A percentile compares a stretch with the other conserved stretches of the same genome.
phyloP scores from a whole-genome alignment of 345 rosid genomes.

The Citropsis articulata region DNA sequence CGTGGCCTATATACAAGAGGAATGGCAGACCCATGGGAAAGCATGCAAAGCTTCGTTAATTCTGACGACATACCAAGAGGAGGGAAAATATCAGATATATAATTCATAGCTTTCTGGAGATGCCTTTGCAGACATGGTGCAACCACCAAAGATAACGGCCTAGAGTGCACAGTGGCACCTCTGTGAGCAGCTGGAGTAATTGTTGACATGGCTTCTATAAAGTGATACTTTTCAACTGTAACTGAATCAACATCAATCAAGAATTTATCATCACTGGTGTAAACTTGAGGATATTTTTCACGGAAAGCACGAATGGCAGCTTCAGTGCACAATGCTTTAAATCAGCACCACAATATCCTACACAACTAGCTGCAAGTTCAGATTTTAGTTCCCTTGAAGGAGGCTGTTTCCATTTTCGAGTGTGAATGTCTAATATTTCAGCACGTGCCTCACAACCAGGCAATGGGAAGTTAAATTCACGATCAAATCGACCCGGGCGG shows the following conservation, averaged over 20 bases:
- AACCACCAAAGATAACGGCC: conserved; percentile 94
- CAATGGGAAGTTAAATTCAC: conserved; percentile 95
- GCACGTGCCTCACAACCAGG: conserved; percentile 99
- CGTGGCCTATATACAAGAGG: conserved; percentile 98
- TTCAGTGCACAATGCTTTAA: conserved; percentile 94
- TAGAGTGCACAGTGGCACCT: conserved; percentile 91
- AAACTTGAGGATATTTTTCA: conserved; percentile 98
- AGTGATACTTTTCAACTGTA: conserved; percentile 83
- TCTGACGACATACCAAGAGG: conserved; percentile 68
- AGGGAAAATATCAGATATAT: conserved; percentile 72
- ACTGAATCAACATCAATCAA: conserved; percentile 92
- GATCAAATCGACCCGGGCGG: conserved; percentile 99
- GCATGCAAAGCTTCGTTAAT: conserved; percentile 84
- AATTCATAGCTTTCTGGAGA: conserved; percentile 69
- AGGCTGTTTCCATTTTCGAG: conserved; percentile 97
- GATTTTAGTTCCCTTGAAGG: conserved; percentile 76
- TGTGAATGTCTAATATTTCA: conserved; percentile 92
- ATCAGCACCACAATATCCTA: conserved; percentile 99
- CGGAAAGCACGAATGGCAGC: conserved; percentile 99
- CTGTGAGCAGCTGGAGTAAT: conserved; percentile 99
- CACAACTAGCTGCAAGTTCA: conserved; percentile 97
- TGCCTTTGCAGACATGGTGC: conserved; percentile 85
- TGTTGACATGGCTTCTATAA: conserved; percentile 91
- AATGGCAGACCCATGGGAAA: conserved; percentile 87
- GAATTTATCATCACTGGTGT: conserved; percentile 94